Percentiles rank a stretch among this genome's conserved stretches.
Evolutionary conservation across 257 asterid genomes (phyloP).

Genomic region (Nicotiana obtusifolia): DNA sequence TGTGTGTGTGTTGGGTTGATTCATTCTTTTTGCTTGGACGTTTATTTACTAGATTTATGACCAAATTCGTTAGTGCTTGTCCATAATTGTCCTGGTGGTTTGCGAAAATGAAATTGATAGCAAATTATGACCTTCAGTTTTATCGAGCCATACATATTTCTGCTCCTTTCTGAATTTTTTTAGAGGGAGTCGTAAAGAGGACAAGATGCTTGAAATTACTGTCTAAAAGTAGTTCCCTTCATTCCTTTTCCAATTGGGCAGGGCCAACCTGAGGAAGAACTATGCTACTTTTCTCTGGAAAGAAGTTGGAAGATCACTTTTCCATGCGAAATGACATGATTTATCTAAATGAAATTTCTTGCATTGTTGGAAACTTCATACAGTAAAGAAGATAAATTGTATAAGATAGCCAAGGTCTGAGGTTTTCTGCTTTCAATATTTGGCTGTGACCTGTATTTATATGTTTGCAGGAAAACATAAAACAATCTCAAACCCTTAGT

Average conservation of each 20-base stretch:
- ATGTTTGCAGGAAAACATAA: not conserved
- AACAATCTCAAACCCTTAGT: not conserved
- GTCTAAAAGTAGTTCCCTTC: not conserved
- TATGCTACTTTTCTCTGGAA: not conserved
- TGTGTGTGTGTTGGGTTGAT: not conserved
- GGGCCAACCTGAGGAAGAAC: not conserved
- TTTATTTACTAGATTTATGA: not conserved
- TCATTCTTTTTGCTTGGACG: not conserved
- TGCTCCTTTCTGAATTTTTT: conserved; percentile 1
- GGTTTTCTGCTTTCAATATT: not conserved
- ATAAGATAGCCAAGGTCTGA: not conserved
- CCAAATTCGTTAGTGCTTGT: conserved; percentile 5
- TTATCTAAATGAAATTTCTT: not conserved
- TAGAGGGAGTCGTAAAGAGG: not conserved
- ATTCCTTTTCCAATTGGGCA: not conserved
- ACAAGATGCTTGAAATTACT: not conserved
- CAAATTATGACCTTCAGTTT: conserved; percentile 1
- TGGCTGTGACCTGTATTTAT: not conserved
- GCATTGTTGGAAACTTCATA: not conserved
- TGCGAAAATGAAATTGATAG: not conserved
- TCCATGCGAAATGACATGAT: not conserved
- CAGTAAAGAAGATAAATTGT: not conserved
- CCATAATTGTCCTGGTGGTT: conserved; percentile 10
- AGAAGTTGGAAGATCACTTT: not conserved
- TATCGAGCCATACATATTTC: conserved; percentile 1